Conservation (phyloP, 2,329 filamentous ascomycete species). For the Pyrenochaeta sp. region DNA sequence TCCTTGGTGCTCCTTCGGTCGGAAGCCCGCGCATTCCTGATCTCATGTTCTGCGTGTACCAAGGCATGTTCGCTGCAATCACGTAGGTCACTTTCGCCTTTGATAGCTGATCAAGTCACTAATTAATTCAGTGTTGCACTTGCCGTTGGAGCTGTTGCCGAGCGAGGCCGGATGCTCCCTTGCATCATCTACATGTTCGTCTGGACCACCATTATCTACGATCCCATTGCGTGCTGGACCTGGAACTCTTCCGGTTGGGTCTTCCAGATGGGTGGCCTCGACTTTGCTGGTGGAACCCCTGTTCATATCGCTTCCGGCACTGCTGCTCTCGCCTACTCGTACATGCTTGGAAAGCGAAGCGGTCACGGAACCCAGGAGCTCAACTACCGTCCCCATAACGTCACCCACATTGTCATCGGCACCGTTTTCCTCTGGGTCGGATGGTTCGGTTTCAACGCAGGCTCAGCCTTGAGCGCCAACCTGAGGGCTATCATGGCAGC, state of each 20-base stretch:
- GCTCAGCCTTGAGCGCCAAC: constrained; percentile 81
- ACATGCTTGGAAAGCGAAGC: constrained; percentile 86
- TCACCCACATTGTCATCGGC: constrained; percentile 89
- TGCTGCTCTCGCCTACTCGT: constrained; percentile 85
- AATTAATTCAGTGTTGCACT: constrained; percentile 70
- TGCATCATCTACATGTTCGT: constrained; percentile 92
- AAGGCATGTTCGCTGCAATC: constrained; percentile 87
- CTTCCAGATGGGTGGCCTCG: constrained; percentile 78
- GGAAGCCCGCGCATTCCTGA: constrained; percentile 78
- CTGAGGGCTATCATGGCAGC: constrained; percentile 86
- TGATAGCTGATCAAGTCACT: background rate
- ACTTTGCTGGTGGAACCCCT: constrained; percentile 89
- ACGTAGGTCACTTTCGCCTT: constrained; percentile 65
- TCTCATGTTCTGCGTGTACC: constrained; percentile 83
- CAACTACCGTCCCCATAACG: constrained; percentile 92
- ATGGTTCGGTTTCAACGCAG: constrained; percentile 95
- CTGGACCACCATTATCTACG: constrained; percentile 89
- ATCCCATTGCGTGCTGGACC: constrained; percentile 93
- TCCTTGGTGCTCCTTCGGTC: constrained; percentile 77
- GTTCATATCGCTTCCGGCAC: constrained; percentile 87
- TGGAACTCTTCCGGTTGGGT: constrained; percentile 89
- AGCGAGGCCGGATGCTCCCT: constrained; percentile 86
- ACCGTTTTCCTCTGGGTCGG: constrained; percentile 95
- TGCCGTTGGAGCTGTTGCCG: constrained; percentile 83
- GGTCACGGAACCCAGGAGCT: constrained; percentile 87